Conservation (phyloP, 345 rosid species). For the Isatis tinctoria region DNA sequence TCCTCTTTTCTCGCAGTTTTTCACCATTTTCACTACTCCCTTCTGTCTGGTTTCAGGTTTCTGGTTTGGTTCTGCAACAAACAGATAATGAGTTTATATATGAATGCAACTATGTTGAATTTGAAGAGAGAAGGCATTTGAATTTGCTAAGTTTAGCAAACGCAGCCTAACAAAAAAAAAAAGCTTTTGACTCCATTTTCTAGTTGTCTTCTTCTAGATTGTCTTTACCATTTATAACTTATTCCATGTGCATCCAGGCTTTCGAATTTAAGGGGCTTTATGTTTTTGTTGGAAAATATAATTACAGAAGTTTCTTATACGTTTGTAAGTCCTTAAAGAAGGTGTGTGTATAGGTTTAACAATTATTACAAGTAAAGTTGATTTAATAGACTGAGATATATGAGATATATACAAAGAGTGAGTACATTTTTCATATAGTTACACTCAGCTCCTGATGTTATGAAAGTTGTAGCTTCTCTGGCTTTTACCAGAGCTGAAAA, state of each 20-base stretch:
- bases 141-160: constrained; percentile 27
- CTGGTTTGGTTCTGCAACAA: not conserved
- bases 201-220: not conserved
- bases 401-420: not conserved
- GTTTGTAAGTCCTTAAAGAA: not conserved
- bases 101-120: not conserved
- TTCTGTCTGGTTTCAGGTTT: not conserved
- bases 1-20: constrained; percentile 17
- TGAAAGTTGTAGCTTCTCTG: not conserved
- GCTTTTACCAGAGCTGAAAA: not conserved
- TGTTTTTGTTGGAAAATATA: not conserved
- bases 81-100: constrained; percentile 20
- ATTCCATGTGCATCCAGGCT: not conserved
- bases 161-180: not conserved
- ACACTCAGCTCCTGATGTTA: not conserved
- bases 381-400: no score
- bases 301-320: not conserved
- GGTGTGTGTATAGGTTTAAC: not conserved
- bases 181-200: not conserved
- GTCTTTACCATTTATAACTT: not conserved
- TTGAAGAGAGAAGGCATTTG: not conserved
- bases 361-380: not conserved
- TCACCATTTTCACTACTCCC: constrained; percentile 14
- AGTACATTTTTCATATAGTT: not conserved
- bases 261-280: not conserved